Conservation (phyloP, 1,284 basidiomycete genomes). For the Sporisorium reilianum region DNA sequence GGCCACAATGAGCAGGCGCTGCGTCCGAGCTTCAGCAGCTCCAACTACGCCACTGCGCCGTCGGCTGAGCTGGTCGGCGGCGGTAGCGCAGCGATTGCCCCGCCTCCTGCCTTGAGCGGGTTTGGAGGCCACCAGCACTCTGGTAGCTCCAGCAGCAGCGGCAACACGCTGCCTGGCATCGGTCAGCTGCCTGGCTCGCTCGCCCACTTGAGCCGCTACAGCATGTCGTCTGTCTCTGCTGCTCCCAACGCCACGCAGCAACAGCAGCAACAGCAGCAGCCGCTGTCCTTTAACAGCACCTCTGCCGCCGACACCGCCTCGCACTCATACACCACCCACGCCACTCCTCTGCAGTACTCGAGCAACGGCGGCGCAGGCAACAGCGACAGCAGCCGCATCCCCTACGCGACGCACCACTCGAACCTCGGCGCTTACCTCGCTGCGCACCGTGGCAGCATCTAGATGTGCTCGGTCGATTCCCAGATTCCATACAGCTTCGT, state of each 20-base stretch:
- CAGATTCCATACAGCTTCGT: background rate
- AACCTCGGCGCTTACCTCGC: slow-evolving; percentile 55
- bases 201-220: slow-evolving; percentile 37
- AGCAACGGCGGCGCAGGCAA: background rate
- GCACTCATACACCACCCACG: background rate
- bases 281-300: slow-evolving; percentile 18
- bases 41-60: slow-evolving; percentile 16
- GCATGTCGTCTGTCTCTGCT: slow-evolving; percentile 43
- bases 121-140: slow-evolving; percentile 2
- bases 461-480: too few relatives aligned
- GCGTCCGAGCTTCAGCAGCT: slow-evolving; percentile 24
- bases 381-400: slow-evolving; percentile 14
- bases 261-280: background rate
- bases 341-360: slow-evolving; percentile 24
- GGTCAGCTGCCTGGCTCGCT: slow-evolving; percentile 24
- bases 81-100: slow-evolving; percentile 15
- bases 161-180: slow-evolving; percentile 15
- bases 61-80: slow-evolving; percentile 10
- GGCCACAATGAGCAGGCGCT: slow-evolving; percentile 18
- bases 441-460: slow-evolving; percentile 55
- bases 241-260: slow-evolving; percentile 5
- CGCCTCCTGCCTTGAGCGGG: slow-evolving; percentile 25
- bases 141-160: slow-evolving; percentile 9
- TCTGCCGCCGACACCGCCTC: slow-evolving; percentile 8
- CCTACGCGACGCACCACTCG: slow-evolving; percentile 18